Base-by-base conservation (phyloP, 371 early-diverging fungal genomes). In the Mucor velutinosus region DNA sequence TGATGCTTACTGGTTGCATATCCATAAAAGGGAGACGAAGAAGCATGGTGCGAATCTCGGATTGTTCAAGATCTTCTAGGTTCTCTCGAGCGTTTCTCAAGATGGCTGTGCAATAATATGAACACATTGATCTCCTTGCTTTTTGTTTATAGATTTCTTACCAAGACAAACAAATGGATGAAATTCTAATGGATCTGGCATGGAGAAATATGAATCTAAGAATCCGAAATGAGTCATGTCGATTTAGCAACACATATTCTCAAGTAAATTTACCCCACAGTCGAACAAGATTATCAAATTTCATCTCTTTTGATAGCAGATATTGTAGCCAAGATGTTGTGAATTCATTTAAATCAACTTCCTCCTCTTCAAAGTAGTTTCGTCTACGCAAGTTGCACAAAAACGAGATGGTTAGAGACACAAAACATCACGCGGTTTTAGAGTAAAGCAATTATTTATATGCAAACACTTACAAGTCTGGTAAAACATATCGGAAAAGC, bases 301-400 rank as follows among this genome's bases (percentile, higher is more conserved):
- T 91, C 64, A 95, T 82, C 66, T 95, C 94, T 66, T 86, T 86
- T 14, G 93, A 83, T 37, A 95, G 71, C 23, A 94, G 69, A 67
- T 81, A 85, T 61, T 86, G 88, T 56, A 95, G 82, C 90, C 95
- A 94, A 12, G 93, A 90, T 17, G 92, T 84, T 8, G 90, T 90
- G 87, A 93, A 94, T 60, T 93, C 95, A 68, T 90, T 87, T 51
- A 93, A 79, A 53, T 92, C 88, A 25, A 95, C 93, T 72, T 95
- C 94, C 65, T 95, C 96, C 62, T 95, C 96, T 75, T 94, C 93
- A 79, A 95, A 94, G 77, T 92, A 93, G 71, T 87, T 91, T 70
- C 89, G 84, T 25, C 76, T 76, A 57, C 19, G 25, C 25, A 58
- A 45, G 37, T 51, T 23, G 47, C 21, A 57, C 60, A 60, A 60